These are phyloP conservation scores for Ustilago shanxiensis DNA, from an alignment of 1,284 basidiomycete genomes.

Conservation along the genomic window DNA sequence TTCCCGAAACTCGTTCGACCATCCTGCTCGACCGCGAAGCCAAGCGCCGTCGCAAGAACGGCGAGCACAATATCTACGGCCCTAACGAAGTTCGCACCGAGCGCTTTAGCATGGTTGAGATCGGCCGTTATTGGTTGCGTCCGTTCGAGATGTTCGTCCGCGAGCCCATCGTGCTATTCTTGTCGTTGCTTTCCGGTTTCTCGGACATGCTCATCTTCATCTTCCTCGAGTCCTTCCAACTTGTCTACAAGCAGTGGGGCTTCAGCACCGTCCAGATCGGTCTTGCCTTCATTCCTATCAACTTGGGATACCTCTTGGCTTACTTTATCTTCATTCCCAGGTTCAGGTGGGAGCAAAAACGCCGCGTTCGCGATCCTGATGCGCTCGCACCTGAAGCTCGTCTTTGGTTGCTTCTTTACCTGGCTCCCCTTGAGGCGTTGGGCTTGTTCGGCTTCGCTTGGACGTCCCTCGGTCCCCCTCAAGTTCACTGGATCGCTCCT, in stretches of 20 bases:
- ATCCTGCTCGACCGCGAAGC: conserved; percentile 71
- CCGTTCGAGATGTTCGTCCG: conserved; percentile 70
- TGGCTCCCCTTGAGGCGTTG: conserved; percentile 70
- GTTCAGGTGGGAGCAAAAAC: conserved; percentile 62
- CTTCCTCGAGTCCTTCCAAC: conserved; percentile 71
- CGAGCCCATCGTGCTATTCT: conserved; percentile 72
- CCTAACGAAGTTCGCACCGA: conserved; percentile 70
- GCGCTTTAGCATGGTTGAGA: conserved; percentile 69
- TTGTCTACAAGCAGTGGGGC: conserved; percentile 71
- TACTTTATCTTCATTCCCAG: conserved; percentile 70
- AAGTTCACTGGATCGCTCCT: conserved; percentile 71
- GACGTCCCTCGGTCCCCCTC: conserved; percentile 70
- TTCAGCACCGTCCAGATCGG: conserved; percentile 69
- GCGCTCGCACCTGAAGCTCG: conserved; percentile 69
- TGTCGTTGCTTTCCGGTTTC: conserved; percentile 72
- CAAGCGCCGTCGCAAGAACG: conserved; percentile 69
- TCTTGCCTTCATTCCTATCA: conserved; percentile 70
- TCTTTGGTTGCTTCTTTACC: conserved; percentile 70
- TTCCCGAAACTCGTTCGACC: conserved; percentile 71
- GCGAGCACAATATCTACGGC: conserved; percentile 70
- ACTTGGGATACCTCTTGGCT: conserved; percentile 71
- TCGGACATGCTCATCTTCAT: conserved; percentile 71
- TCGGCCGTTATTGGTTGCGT: conserved; percentile 69
- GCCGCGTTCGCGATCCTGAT: conserved; percentile 60
- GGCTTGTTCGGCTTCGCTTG: conserved; percentile 72